These are phyloP conservation scores for Hypoxylon sp. DNA, from an alignment of 2,329 filamentous ascomycete genomes.

Conservation along the genomic window DNA sequence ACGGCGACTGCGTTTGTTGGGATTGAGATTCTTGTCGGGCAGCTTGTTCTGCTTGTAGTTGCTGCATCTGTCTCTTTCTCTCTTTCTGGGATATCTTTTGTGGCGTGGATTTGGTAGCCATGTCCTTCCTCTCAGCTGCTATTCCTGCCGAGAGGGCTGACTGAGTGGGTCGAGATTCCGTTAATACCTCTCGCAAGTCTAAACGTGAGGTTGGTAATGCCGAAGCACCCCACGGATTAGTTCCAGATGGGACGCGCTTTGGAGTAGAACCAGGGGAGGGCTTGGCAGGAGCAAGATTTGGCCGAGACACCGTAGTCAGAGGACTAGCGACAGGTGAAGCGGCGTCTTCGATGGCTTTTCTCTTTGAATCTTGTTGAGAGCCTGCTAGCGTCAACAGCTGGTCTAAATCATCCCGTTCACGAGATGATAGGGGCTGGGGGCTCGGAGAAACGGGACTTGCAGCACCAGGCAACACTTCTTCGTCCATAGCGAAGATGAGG, in stretches of 20 bases:
- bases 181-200: constrained; percentile 82
- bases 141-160: constrained; percentile 67
- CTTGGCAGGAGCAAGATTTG: constrained; percentile 20
- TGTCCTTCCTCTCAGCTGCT: constrained; percentile 62
- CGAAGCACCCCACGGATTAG: constrained; percentile 63
- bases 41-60: constrained; percentile 68
- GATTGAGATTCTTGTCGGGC: constrained; percentile 53
- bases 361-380: constrained; percentile 55
- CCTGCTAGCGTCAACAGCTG: constrained; percentile 50
- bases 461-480: constrained; percentile 65
- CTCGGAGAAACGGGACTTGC: constrained; percentile 51
- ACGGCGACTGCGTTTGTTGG: constrained; percentile 55
- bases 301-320: constrained; percentile 18
- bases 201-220: constrained; percentile 71
- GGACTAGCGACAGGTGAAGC: constrained; percentile 30
- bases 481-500: constrained; percentile 95
- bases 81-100: constrained; percentile 90
- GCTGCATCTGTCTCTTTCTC: constrained; percentile 83
- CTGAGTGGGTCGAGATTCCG: constrained; percentile 61
- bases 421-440: constrained; percentile 33
- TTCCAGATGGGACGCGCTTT: constrained; percentile 39
- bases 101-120: constrained; percentile 53
- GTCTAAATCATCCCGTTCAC: constrained; percentile 47
- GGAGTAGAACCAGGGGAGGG: constrained; percentile 22
- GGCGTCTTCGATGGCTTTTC: constrained; percentile 49